These are phyloP conservation scores for Xylaria intraflava DNA, from an alignment of 495 filamentous ascomycete species.

Conservation along the genomic window DNA sequence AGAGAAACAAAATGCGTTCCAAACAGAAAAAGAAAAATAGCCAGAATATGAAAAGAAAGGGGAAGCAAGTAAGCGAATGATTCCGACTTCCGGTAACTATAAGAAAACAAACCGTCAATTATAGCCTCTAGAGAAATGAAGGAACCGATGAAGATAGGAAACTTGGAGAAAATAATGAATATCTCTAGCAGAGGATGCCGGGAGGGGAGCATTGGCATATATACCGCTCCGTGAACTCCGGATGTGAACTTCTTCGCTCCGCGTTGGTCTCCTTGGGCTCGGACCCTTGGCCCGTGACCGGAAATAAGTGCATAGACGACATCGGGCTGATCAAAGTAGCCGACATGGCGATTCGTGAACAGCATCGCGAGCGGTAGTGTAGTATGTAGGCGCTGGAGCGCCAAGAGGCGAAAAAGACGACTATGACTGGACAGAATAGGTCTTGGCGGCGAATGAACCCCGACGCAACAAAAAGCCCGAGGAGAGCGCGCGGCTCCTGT, in stretches of 20 bases:
- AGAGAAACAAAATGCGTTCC: constrained; percentile 27
- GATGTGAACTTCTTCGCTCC: constrained; percentile 18
- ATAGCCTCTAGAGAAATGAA: constrained; percentile 27
- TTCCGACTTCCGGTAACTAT: constrained; percentile 39
- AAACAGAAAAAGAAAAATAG: constrained; percentile 12
- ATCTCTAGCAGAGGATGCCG: background rate
- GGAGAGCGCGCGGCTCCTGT: too few relatives aligned
- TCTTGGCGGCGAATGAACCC: too few relatives aligned
- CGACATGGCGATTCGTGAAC: background rate
- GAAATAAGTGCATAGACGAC: background rate
- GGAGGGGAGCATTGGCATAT: constrained; percentile 21
- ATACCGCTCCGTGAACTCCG: constrained; percentile 21
- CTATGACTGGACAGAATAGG: too few relatives aligned
- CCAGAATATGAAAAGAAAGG: constrained; percentile 19
- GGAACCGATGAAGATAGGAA: constrained; percentile 26
- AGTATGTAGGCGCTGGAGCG: too few relatives aligned
- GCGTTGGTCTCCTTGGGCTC: constrained; percentile 7
- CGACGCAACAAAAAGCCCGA: too few relatives aligned
- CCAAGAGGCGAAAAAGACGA: too few relatives aligned
- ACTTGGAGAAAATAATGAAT: constrained; percentile 11
- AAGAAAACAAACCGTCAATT: constrained; percentile 20
- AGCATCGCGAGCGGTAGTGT: background rate
- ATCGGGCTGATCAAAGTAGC: background rate
- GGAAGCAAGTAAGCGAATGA: constrained; percentile 53
- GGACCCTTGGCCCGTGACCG: constrained; percentile 22